Conservation (phyloP, 2,329 filamentous ascomycete genomes). For the Magnaporthiopsis poae region DNA sequence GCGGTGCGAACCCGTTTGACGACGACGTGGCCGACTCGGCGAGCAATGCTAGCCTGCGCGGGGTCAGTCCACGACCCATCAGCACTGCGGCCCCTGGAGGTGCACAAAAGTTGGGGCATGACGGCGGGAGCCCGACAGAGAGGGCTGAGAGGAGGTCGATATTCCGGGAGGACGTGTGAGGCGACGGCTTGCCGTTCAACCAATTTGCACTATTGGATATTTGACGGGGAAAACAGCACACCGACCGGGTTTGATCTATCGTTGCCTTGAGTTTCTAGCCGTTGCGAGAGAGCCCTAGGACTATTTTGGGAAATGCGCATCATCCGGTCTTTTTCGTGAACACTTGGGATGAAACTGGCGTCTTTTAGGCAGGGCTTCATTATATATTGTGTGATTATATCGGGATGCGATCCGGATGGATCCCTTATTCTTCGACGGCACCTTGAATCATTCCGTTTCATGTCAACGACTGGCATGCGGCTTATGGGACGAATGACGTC, state of each 20-base stretch:
- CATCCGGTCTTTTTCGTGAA: not conserved
- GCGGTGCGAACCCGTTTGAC: slow-evolving; percentile 54
- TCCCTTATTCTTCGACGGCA: not conserved
- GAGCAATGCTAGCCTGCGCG: slow-evolving; percentile 53
- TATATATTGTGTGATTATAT: not conserved
- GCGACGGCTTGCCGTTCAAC: not conserved
- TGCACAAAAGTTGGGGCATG: slow-evolving; percentile 21
- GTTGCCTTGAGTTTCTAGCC: not conserved
- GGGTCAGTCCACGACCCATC: slow-evolving; percentile 68
- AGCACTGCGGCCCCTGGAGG: slow-evolving; percentile 29
- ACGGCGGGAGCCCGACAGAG: slow-evolving; percentile 52
- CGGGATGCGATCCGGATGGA: not conserved
- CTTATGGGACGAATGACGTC: too few relatives aligned
- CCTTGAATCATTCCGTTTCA: too few relatives aligned
- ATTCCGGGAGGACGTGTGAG: slow-evolving; percentile 59
- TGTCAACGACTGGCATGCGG: too few relatives aligned
- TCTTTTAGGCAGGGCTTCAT: not conserved
- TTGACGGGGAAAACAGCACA: not conserved
- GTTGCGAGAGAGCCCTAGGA: too few relatives aligned
- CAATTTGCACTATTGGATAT: not conserved
- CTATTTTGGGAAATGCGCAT: too few relatives aligned
- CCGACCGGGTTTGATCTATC: not conserved
- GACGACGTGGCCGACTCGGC: slow-evolving; percentile 48
- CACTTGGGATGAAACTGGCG: not conserved
- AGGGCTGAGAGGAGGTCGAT: slow-evolving; percentile 59